These are phyloP conservation scores for Teratosphaeria nubilosa DNA, from an alignment of 2,329 filamentous ascomycete genomes.

Conservation along the genomic window DNA sequence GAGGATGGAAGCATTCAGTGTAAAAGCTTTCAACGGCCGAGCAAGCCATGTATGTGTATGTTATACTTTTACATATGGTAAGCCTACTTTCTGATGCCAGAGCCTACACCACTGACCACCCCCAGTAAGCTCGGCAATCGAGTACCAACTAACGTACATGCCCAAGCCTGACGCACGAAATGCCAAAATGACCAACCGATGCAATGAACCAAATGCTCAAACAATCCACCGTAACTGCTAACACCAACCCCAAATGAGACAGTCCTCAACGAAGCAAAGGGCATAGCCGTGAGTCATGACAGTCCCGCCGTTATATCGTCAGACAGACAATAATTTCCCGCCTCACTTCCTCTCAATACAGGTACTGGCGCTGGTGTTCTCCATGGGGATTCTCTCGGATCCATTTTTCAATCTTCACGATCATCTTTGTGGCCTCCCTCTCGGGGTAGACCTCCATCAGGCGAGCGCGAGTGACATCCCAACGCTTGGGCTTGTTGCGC, in stretches of 20 bases:
- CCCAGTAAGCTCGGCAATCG: neutral
- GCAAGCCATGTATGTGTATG: neutral
- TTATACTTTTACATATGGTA: neutral
- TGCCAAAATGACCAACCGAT: neutral
- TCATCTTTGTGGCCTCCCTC: conserved; percentile 9
- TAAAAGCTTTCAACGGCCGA: neutral
- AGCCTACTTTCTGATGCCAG: neutral
- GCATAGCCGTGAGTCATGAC: conserved; percentile 1
- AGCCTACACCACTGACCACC: neutral
- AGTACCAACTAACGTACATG: neutral
- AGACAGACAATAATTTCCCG: neutral
- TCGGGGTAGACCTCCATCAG: conserved; percentile 4
- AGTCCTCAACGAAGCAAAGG: neutral
- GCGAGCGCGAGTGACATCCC: conserved; percentile 5
- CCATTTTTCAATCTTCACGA: conserved; percentile 10
- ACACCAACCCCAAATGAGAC: neutral
- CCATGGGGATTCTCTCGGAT: conserved; percentile 1
- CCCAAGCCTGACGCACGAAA: neutral
- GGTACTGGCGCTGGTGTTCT: neutral
- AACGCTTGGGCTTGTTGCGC: conserved; percentile 16
- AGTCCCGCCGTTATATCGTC: neutral
- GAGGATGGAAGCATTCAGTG: neutral
- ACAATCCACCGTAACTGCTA: neutral
- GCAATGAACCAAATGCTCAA: neutral
- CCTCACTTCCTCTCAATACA: neutral